These are phyloP conservation scores for Periconia macrospinosa DNA, from an alignment of 2,329 filamentous ascomycete species.

Conservation along the genomic window DNA sequence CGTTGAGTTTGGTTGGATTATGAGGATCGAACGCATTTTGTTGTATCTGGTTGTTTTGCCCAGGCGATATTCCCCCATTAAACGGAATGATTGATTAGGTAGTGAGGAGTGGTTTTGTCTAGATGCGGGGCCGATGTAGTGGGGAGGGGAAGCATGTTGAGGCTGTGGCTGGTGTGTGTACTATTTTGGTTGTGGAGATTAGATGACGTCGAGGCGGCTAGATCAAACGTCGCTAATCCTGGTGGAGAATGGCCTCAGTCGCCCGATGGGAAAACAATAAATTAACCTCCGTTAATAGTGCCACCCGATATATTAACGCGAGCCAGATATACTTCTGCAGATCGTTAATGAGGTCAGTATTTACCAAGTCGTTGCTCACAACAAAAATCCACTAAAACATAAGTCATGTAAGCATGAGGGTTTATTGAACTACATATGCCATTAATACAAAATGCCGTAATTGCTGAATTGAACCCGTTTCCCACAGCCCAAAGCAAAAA, in stretches of 20 bases:
- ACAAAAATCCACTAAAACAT: neutral
- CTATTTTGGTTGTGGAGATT: neutral
- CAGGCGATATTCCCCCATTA: constrained; percentile 31
- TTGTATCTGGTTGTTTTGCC: constrained; percentile 18
- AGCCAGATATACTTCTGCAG: no score
- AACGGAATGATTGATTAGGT: neutral
- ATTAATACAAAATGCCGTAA: neutral
- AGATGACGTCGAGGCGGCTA: neutral
- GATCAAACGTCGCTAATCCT: neutral
- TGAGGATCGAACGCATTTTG: constrained; percentile 58
- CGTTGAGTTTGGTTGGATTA: constrained; percentile 82
- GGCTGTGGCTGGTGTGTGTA: constrained; percentile 1
- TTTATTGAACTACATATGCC: neutral
- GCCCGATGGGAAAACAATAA: no score
- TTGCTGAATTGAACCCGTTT: neutral
- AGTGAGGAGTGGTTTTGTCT: neutral
- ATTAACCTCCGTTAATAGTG: no score
- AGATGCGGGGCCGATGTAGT: neutral
- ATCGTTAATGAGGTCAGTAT: no score
- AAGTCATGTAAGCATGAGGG: neutral
- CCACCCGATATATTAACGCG: no score
- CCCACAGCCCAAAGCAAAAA: neutral
- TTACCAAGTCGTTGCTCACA: no score
- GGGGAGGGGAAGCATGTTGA: neutral
- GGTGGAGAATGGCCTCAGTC: neutral